Percentiles rank a stretch among this genome's conserved stretches.
phyloP scores from a whole-genome alignment of 768 basidiomycete genomes.

The Russula sp. region DNA sequence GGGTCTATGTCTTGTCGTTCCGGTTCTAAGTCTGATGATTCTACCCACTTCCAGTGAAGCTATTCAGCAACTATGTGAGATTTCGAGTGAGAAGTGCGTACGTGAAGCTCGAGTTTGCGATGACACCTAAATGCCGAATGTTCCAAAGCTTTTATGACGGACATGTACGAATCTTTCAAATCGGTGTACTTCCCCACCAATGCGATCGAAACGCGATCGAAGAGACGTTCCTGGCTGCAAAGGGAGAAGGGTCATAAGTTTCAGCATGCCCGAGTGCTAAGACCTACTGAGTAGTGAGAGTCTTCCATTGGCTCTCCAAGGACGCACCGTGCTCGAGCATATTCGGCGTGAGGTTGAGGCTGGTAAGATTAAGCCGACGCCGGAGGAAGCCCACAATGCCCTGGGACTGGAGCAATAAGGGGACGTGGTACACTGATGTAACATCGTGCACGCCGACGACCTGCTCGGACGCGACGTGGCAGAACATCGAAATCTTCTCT shows the following conservation, averaged over 20 bases:
- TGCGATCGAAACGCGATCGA: conserved; percentile 82
- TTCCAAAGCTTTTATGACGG: conserved; percentile 92
- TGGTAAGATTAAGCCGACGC: conserved; percentile 68
- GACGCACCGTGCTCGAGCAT: conserved; percentile 57
- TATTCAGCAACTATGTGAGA: background rate
- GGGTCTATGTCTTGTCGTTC: conserved; percentile 72
- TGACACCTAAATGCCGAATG: conserved; percentile 93
- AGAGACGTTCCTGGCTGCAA: conserved; percentile 84
- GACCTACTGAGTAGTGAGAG: conserved; percentile 68
- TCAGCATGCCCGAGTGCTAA: background rate
- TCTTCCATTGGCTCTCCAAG: conserved; percentile 74
- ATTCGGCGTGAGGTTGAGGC: conserved; percentile 46
- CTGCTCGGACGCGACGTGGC: conserved; percentile 84
- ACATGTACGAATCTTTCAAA: conserved; percentile 97
- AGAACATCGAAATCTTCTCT: conserved; percentile 98
- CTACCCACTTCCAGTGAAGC: conserved; percentile 70
- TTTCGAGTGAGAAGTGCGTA: conserved; percentile 31
- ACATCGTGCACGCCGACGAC: conserved; percentile 97
- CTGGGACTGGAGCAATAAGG: conserved; percentile 84
- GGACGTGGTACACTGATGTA: conserved; percentile 95
- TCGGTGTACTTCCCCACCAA: conserved; percentile 98
- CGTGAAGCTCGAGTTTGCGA: conserved; percentile 75
- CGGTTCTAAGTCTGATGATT: conserved; percentile 86
- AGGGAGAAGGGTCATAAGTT: background rate
- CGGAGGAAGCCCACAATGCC: conserved; percentile 83